Evolutionary conservation across 202 grass and related monocot genomes (phyloP), one percentile per base, ranked within the genome.

Genomic region (Musa balbisiana): DNA sequence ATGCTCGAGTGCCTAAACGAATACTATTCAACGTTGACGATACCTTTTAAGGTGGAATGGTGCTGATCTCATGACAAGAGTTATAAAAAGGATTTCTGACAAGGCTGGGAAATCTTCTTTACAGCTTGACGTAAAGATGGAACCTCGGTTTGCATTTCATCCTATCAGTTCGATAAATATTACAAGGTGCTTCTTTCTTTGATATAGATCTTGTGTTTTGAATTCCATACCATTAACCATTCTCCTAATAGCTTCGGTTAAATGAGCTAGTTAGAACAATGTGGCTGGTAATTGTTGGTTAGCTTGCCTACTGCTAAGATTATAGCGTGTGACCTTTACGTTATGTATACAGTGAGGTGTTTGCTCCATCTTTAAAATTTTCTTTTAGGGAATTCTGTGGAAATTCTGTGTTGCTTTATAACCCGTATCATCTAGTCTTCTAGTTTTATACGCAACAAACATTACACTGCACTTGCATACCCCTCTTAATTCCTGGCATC

Each of bases 21-120:
- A 71, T 98, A 89, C 74, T 87, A 90, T 81, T 88, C 89, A 19
- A 90, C 95, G 83, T 98, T 79, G 88, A 98, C 87, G 95, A 98
- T 82, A 73, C 88, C 91, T 87, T 51, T 55, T 85, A 27, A 84
- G 85, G 72, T 94, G 89, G 91, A 98, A 98, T 76, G 89, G 91
- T 13, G 91, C 87, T 80, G 91, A 94, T 80, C 87, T 98, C 77
- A 83, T 98, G 82, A 88, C 86, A 78, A 88, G 95, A 88, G 89
- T 94, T 59, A 83, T 98, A 75, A 87, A 83, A 68, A 91, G 86
- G 77, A 68, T 88, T 13, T 86, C 87, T n/a, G 78, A 66, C 59
- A 80, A 75, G 9, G 25, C 23, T 79, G 80, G 77, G 76, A 69
- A 74, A 80, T 85, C 60, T n/a, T 72, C 52, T 55, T 64, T 72